Evolutionary conservation across 371 early-diverging fungal genomes (phyloP).

Genomic region (Capillidium rhysosporum): DNA sequence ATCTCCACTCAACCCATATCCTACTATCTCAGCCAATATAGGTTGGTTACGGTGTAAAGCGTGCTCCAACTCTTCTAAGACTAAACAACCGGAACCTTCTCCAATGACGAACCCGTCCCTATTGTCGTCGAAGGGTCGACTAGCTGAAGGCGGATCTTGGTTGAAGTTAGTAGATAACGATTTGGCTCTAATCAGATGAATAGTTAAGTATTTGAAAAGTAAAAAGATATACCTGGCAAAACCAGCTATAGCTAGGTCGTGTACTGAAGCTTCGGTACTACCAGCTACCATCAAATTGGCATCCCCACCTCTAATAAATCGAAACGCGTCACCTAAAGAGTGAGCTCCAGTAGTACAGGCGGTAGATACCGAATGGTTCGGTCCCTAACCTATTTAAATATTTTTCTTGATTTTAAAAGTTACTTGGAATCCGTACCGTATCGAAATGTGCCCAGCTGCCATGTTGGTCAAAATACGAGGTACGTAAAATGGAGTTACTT

Average conservation of each 20-base stretch:
- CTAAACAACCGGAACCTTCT: conserved; percentile 82
- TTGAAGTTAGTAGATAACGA: conserved; percentile 62
- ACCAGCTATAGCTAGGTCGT: conserved; percentile 74
- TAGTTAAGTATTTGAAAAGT: neutral
- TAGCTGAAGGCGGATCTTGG: conserved; percentile 47
- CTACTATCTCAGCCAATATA: conserved; percentile 76
- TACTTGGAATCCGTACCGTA: conserved; percentile 65
- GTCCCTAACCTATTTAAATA: conserved; percentile 32
- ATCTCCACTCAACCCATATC: conserved; percentile 86
- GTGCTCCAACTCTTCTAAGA: conserved; percentile 79
- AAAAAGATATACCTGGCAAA: conserved; percentile 38
- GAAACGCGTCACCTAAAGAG: conserved; percentile 78
- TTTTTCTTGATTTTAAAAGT: neutral
- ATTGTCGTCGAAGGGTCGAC: conserved; percentile 74
- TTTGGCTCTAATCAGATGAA: conserved; percentile 33
- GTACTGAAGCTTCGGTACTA: conserved; percentile 71
- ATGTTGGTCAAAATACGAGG: conserved; percentile 80
- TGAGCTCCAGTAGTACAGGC: conserved; percentile 94
- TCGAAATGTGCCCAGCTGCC: conserved; percentile 84
- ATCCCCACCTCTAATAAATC: conserved; percentile 79
- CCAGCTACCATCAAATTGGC: conserved; percentile 94
- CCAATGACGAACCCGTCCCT: conserved; percentile 90
- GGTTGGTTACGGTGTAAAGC: conserved; percentile 62
- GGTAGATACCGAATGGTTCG: conserved; percentile 78
- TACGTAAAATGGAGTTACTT: conserved; percentile 77